Conservation (phyloP, 257 asterid species). For the Cynanchum wilfordii region DNA sequence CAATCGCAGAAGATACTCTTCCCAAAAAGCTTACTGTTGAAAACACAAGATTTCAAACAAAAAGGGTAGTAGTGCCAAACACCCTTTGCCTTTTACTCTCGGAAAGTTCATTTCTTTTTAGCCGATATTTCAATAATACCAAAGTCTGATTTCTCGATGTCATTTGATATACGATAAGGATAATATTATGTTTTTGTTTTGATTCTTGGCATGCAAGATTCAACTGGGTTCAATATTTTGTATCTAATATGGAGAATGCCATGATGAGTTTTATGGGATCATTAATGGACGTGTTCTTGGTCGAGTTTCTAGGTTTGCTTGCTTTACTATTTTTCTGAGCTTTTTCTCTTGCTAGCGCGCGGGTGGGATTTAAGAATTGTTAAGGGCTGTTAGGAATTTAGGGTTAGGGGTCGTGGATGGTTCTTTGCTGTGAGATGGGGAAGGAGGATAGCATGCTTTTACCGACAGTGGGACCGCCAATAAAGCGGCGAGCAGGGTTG, state of each 20-base stretch:
- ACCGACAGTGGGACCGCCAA: conserved; percentile 95
- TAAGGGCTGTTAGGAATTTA: conserved; percentile 22
- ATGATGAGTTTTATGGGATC: conserved; percentile 19
- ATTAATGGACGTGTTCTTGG: conserved; percentile 18
- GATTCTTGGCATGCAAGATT: conserved; percentile 7
- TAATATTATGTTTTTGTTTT: not conserved
- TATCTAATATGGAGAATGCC: conserved; percentile 28
- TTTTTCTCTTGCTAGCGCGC: conserved; percentile 28
- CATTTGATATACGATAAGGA: conserved; percentile 49
- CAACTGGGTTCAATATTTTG: not conserved
- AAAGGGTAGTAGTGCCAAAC: not conserved
- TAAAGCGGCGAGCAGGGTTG: conserved; percentile 77
- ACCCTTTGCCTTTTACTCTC: not conserved
- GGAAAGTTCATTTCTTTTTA: not conserved
- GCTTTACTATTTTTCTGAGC: conserved; percentile 24
- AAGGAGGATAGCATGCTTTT: conserved; percentile 69
- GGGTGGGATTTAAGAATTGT: conserved; percentile 17
- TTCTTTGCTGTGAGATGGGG: conserved; percentile 44
- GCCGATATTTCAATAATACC: conserved; percentile 15
- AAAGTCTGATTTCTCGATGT: conserved; percentile 27
- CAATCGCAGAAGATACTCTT: conserved; percentile 64
- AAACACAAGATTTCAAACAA: not conserved
- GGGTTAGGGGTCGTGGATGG: conserved; percentile 36
- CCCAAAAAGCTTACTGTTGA: conserved; percentile 58
- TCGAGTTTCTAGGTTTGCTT: conserved; percentile 11